Base-by-base conservation (phyloP, 73 alveolate species). In the Durusdinium trenchii region DNA sequence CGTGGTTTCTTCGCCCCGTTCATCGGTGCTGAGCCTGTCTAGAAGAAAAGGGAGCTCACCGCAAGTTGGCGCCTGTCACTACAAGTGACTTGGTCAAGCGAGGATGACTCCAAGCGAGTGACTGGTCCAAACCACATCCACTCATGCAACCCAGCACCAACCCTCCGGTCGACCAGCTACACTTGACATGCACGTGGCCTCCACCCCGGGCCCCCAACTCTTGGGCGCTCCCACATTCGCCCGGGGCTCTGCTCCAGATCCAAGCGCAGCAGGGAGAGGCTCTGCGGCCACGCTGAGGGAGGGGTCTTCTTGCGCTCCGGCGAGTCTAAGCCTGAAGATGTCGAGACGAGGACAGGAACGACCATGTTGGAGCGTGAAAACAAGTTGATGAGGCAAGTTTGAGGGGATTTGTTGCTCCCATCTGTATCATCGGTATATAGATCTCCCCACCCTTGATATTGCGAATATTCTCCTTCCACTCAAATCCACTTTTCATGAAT, bases 231-330 rank as follows among this genome's bases (percentile, higher is more conserved):
- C 62, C 14, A 62, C 97, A 91, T 91, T 35, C 97, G 86, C 75
- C 97, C 97, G 7, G 97, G 97, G 42, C 97, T 91, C 60, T 91
- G 97, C 87, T 91, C 97, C 97, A 91, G 36, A 38, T 91, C 97
- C 97, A 91, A 20, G 47, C 97, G 83, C 54, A 91, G 57, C 73
- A 91, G 52, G 18, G 97, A 76, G 60, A 91, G 30, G 46, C 76
- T 50, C 76, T 67, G 97, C 75, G 61, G 73, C 64, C 23, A 16
- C 47, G 62, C 62, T n/a, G 40, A 3, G 96, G 71, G 23, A 48
- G 54, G 32, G 61, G 84, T 48, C 95, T 64, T 40, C 45, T 82
- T 9, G 54, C 90, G 32, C 90, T 26, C 9, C 90, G 45, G 67
- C n/a, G 73, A 60, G 73, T 60, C 30, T 60, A 2, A 32, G 85